Conservation (phyloP, 306 rosid genomes). For the Acacia crassicarpa region DNA sequence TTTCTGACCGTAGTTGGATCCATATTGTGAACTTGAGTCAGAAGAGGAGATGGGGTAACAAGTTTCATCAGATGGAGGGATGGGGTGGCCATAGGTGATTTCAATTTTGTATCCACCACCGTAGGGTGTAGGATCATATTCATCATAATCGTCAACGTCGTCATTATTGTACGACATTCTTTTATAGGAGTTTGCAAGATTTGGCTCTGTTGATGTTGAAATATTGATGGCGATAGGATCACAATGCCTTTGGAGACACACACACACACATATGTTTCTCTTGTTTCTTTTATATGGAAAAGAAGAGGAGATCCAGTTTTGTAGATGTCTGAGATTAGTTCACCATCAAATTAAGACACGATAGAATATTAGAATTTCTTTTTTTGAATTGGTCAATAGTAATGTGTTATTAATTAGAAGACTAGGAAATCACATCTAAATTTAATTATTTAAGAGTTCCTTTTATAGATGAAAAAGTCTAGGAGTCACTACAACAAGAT, state of each 20-base stretch:
- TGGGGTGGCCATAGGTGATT: constrained; percentile 61
- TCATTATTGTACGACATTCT: constrained; percentile 35
- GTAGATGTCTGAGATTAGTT: not conserved
- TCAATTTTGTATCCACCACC: constrained; percentile 63
- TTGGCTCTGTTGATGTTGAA: not conserved
- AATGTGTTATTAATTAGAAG: not conserved
- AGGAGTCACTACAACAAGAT: not conserved
- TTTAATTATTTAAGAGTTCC: not conserved
- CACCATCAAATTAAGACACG: not conserved
- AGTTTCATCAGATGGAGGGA: constrained; percentile 58
- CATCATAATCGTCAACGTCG: constrained; percentile 42
- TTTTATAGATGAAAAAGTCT: not conserved
- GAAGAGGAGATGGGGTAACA: constrained; percentile 51
- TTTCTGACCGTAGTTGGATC: constrained; percentile 17
- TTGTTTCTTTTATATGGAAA: not conserved
- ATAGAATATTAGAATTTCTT: not conserved
- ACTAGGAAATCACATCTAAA: not conserved
- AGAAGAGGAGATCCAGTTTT: not conserved
- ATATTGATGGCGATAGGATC: not conserved
- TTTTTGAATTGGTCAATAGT: not conserved
- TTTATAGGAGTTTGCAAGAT: not conserved
- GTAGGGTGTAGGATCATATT: constrained; percentile 62
- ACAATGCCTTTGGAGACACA: not conserved
- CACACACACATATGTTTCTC: not conserved
- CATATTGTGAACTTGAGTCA: constrained; percentile 27